Evolutionary conservation across 495 filamentous ascomycete genomes (phyloP).

Genomic region (Neurospora intermedia): DNA sequence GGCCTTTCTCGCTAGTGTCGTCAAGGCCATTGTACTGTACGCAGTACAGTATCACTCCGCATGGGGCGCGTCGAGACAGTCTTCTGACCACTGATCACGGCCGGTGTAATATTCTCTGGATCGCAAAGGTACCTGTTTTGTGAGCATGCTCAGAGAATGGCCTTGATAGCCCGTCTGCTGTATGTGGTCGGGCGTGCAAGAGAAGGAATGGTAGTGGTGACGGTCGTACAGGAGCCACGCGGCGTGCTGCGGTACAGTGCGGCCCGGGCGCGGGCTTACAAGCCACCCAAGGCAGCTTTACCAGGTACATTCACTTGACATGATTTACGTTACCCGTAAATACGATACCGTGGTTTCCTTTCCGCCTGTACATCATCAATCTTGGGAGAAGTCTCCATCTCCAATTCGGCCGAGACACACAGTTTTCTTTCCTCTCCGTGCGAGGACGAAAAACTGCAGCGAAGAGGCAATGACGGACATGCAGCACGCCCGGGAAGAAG

Average conservation of each 20-base stretch:
- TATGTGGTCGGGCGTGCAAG: neutral
- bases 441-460: conserved; percentile 3
- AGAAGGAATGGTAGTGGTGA: neutral
- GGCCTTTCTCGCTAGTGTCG: neutral
- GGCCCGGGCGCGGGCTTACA: neutral
- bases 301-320: neutral
- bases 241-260: neutral
- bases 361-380: neutral
- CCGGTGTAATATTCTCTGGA: neutral
- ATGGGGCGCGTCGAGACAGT: neutral
- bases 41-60: neutral
- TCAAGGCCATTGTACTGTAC: neutral
- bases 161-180: neutral
- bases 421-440: neutral
- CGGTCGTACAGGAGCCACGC: neutral
- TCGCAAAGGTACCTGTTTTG: neutral
- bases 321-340: neutral
- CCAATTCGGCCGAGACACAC: neutral
- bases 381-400: neutral
- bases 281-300: neutral
- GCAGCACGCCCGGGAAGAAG: conserved; percentile 13
- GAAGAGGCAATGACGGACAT: conserved; percentile 18
- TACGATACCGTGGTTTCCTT: neutral
- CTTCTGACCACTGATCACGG: neutral
- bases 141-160: neutral